Base-by-base conservation (phyloP, 2,329 filamentous ascomycete genomes). In the Trichophyton schoenleinii region DNA sequence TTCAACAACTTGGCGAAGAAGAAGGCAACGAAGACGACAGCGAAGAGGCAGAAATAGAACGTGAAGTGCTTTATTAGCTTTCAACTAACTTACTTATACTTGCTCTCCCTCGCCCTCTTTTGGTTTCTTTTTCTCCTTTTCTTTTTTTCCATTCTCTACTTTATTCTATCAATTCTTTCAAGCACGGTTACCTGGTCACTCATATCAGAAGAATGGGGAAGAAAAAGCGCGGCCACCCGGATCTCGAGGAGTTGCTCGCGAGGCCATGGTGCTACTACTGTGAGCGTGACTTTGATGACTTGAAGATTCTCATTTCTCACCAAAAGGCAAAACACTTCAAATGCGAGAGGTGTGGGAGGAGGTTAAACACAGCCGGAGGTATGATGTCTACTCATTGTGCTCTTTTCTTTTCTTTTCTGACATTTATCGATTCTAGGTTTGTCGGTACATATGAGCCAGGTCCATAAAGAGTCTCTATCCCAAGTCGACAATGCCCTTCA, bases 321-420 rank as follows among this genome's bases (percentile, higher is more conserved):
- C 94, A 97, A 72, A 97, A 96, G 74, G 91, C 92, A n/a, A 97
- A 97, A 77, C 94, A 99, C 75, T 97, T 96, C 81, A 96, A 96
- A 76, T 99, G 94, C 77, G 89, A 96, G 68, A 80, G 87, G 77
- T 99, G 94, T 73, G 86, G 86, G 60, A 85, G 94, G 66, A 83
- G 91, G 67, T 77, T 99, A 61, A 96, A 96, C 72, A 99, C 94
- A 1, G 91, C 91, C 48, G 94, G 94, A 82, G 94, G 91, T 95
- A 75, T 70, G 83, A 25, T 42, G n/a, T 28, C 57, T 34, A 48
- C 48, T 13, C 53, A 20, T 60, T 61, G 59, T 15, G 42, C 15
- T 8, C n/a, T 46, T 15, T 22, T 59, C 15, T 22, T 28, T n/a
- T 18, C 52, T 65, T 61, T 52, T 58, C 60, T 49, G 15, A 52